A percentile compares a stretch with the other conserved stretches of the same genome.
phyloP scores from a whole-genome alignment of 176 grass and related monocot species.

The Puya raimondii region DNA sequence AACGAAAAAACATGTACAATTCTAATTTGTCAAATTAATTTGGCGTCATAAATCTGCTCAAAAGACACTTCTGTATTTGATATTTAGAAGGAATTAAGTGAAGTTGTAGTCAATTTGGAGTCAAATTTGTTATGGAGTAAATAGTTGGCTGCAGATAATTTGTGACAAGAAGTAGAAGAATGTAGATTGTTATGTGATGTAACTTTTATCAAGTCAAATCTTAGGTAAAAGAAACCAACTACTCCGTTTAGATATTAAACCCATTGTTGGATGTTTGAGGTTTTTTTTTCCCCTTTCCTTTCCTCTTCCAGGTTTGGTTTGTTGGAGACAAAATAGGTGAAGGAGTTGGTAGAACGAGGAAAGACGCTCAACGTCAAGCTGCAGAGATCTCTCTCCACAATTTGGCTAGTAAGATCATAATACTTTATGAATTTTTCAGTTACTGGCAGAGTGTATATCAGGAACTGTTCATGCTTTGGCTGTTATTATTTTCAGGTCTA shows the following conservation, averaged over 20 bases:
- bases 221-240: too few relatives aligned
- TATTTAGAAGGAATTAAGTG: too few relatives aligned
- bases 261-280: not conserved
- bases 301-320: constrained; percentile 70
- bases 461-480: constrained; percentile 13
- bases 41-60: too few relatives aligned
- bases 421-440: constrained; percentile 4
- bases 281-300: constrained; percentile 11
- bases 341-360: constrained; percentile 81
- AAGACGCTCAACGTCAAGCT: constrained; percentile 58
- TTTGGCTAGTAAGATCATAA: constrained; percentile 47
- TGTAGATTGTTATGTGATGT: too few relatives aligned
- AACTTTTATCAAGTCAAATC: too few relatives aligned
- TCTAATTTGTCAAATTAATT: too few relatives aligned
- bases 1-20: too few relatives aligned
- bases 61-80: too few relatives aligned
- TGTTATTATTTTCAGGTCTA: constrained; percentile 3
- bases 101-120: too few relatives aligned
- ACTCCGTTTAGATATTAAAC: not conserved
- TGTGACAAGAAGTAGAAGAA: too few relatives aligned
- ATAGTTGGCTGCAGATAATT: too few relatives aligned
- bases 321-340: constrained; percentile 81
- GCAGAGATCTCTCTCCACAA: constrained; percentile 59
- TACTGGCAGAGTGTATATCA: constrained; percentile 6
- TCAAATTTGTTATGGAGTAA: too few relatives aligned